A percentile compares a stretch with the other conserved stretches of the same genome.
These are phyloP conservation scores for Taphrina confusa DNA, from an alignment of 1,139 yeast species.

Conservation along the genomic window DNA sequence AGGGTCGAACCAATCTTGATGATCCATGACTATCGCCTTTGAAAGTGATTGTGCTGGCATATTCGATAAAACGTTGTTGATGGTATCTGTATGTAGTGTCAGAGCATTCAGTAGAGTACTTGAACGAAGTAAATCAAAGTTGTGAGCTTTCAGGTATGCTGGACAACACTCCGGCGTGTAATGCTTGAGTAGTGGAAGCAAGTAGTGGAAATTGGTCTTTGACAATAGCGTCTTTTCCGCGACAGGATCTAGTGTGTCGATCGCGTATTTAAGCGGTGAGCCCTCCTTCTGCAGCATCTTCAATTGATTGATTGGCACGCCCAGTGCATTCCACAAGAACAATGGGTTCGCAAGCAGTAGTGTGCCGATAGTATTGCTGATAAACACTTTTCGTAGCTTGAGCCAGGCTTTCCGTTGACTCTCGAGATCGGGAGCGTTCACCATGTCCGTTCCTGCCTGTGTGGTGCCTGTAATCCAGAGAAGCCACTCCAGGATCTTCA, in stretches of 20 bases:
- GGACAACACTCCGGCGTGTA: slow-evolving; percentile 73
- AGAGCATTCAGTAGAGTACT: slow-evolving; percentile 58
- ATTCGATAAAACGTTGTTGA: slow-evolving; percentile 72
- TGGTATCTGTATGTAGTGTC: slow-evolving; percentile 75
- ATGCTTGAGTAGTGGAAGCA: slow-evolving; percentile 63
- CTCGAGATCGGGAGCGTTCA: slow-evolving; percentile 59
- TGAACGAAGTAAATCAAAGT: slow-evolving; percentile 49
- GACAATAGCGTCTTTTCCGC: slow-evolving; percentile 64
- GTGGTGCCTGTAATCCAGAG: slow-evolving; percentile 61
- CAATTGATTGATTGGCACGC: slow-evolving; percentile 84
- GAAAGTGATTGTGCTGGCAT: slow-evolving; percentile 64
- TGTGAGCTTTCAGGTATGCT: slow-evolving; percentile 64
- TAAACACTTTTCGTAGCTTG: slow-evolving; percentile 63
- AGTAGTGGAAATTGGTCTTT: slow-evolving; percentile 75
- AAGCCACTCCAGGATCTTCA: slow-evolving; percentile 63
- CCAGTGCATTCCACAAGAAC: slow-evolving; percentile 82
- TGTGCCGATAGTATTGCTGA: slow-evolving; percentile 68
- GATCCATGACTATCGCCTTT: slow-evolving; percentile 84
- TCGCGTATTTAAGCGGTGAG: slow-evolving; percentile 65
- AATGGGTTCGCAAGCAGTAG: slow-evolving; percentile 75
- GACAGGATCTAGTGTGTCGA: slow-evolving; percentile 77
- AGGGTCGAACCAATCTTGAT: slow-evolving; percentile 76
- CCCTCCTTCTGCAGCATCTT: slow-evolving; percentile 62
- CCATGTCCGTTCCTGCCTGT: slow-evolving; percentile 56
- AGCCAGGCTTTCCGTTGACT: slow-evolving; percentile 70